Conservation (phyloP, 2,329 filamentous ascomycete species). For the Hypoxylon sp. region DNA sequence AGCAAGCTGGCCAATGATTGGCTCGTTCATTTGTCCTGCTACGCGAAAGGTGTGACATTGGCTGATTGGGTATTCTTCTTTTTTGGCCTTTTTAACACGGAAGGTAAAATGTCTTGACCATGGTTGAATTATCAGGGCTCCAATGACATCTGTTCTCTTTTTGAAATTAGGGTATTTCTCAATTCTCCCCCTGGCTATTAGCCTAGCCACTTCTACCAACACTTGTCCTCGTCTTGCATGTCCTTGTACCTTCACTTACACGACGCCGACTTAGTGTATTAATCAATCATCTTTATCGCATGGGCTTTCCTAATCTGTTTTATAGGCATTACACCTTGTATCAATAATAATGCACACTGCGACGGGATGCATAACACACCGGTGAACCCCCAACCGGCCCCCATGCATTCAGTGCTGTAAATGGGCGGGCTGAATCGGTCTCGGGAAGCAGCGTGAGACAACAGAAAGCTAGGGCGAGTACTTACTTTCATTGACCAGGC, state of each 20-base stretch:
- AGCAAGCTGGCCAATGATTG: constrained; percentile 28
- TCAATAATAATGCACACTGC: too few species aligned
- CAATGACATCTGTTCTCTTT: constrained; percentile 20
- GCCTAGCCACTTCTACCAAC: too few species aligned
- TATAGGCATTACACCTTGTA: neutral
- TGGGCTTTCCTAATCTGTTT: neutral
- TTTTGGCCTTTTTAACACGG: constrained; percentile 26
- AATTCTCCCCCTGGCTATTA: neutral
- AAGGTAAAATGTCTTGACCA: constrained; percentile 34
- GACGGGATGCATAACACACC: neutral
- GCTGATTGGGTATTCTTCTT: too few species aligned
- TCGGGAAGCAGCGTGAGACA: constrained; percentile 36
- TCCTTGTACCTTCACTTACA: neutral
- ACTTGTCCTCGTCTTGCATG: neutral
- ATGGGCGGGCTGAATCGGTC: constrained; percentile 13
- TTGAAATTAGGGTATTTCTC: constrained; percentile 10
- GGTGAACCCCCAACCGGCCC: neutral
- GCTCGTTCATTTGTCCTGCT: constrained; percentile 19
- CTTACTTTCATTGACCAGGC: constrained; percentile 14
- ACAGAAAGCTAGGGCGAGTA: constrained; percentile 13
- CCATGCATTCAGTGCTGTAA: neutral
- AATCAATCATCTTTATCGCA: neutral
- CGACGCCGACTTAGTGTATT: neutral
- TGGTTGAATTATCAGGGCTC: constrained; percentile 31
- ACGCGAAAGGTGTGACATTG: constrained; percentile 37